Evolutionary conservation across 108 stramenopile species (phyloP), one percentile per base, ranked within the genome.

Genomic region (Nitzschia sp.): DNA sequence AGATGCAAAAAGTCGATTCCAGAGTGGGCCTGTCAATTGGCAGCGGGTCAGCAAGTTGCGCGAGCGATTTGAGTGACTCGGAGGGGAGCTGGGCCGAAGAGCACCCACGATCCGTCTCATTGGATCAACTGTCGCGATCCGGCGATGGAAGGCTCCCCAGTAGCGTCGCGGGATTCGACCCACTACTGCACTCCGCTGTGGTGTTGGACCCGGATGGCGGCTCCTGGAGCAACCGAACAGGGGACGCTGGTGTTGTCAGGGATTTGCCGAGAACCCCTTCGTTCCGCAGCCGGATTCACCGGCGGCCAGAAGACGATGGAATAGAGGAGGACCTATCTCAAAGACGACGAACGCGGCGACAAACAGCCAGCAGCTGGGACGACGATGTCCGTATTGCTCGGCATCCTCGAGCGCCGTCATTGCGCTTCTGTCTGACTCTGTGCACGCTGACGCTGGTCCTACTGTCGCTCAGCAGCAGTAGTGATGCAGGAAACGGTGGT

Each of bases 51-150:
- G 60, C 31, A 9, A 61, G 60, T 45, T 61, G 60, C 41, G 31
- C 60, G 1, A 61, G 60, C 41, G 31, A 41, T 61, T 41, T 61
- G 36, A 61, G 60, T 44, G 60, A 61, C 1, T 61, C 60, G 22
- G 23, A 61, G 44, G 17, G 11, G 1, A 61, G 60, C 25, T 31
- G 60, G 48, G 48, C 6, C 38, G 38, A 41, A 6, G 38, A 50
- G 48, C n/a, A n/a, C n/a, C n/a, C n/a, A n/a, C n/a, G n/a, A n/a
- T n/a, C n/a, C n/a, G n/a, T n/a, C n/a, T n/a, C n/a, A n/a, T n/a
- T n/a, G n/a, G n/a, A n/a, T n/a, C n/a, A n/a, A n/a, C n/a, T n/a
- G n/a, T n/a, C n/a, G n/a, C n/a, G n/a, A n/a, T n/a, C n/a, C n/a
- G n/a, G n/a, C n/a, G n/a, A n/a, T n/a, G n/a, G n/a, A n/a, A n/a